phyloP scores from a whole-genome alignment of 345 rosid species.

The Populus simonii region DNA sequence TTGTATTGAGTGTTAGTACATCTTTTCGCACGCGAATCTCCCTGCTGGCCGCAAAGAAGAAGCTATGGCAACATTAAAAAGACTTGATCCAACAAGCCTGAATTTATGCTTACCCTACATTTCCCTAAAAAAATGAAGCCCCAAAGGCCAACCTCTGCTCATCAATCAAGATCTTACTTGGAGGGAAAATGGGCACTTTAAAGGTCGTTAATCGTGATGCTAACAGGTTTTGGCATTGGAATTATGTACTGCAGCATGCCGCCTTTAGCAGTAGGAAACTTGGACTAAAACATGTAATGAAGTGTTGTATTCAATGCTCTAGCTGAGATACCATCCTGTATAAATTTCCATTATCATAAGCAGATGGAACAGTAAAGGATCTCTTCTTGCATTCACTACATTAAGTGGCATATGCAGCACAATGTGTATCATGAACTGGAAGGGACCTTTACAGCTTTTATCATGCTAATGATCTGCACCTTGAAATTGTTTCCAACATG shows the following conservation, averaged over 20 bases:
- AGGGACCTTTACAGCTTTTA: not conserved
- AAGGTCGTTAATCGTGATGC: not conserved
- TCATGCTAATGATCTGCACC: not conserved
- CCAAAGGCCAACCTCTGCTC: not conserved
- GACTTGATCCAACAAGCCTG: not conserved
- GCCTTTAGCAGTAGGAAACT: not conserved
- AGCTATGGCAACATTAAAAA: not conserved
- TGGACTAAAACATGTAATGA: not conserved
- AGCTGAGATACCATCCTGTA: not conserved
- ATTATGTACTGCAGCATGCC: not conserved
- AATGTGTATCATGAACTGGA: not conserved
- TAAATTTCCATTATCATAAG: not conserved
- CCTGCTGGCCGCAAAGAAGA: slow-evolving; percentile 49
- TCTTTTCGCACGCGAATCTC: slow-evolving; percentile 43
- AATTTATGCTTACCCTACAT: not conserved
- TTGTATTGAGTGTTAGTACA: slow-evolving; percentile 28
- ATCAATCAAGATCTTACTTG: not conserved
- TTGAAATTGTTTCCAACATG: not conserved
- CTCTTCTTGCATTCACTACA: not conserved
- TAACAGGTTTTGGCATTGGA: slow-evolving; percentile 3
- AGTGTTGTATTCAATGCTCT: not conserved
- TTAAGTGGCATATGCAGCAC: not conserved
- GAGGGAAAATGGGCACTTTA: not conserved
- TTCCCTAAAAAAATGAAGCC: not conserved
- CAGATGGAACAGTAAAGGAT: not conserved